Percentiles rank a stretch among this genome's conserved stretches.
phyloP scores from a whole-genome alignment of 345 rosid species.

The Populus simonii region DNA sequence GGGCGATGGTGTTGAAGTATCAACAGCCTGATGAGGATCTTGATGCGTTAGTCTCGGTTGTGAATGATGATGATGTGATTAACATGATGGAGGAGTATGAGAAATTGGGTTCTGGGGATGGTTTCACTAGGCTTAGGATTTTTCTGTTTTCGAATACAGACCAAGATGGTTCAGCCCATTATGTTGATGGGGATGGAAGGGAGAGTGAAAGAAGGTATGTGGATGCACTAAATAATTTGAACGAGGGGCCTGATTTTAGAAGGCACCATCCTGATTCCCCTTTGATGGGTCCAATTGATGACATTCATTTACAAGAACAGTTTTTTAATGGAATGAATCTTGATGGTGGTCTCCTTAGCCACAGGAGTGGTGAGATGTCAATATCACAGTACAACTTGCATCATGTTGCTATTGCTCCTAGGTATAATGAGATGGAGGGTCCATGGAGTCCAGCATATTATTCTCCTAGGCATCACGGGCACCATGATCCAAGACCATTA shows the following conservation, averaged over 20 bases:
- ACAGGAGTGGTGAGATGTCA: conserved; percentile 53
- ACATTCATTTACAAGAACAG: conserved; percentile 40
- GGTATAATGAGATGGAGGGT: conserved; percentile 74
- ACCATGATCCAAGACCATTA: conserved; percentile 61
- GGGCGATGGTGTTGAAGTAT: conserved; percentile 71
- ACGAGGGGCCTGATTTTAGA: conserved; percentile 62
- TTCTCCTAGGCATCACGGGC: conserved; percentile 87
- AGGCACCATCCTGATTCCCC: conserved; percentile 60
- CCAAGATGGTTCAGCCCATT: conserved; percentile 57
- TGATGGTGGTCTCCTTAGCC: conserved; percentile 57
- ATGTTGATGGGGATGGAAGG: conserved; percentile 73
- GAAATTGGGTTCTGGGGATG: conserved; percentile 82
- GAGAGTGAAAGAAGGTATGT: conserved; percentile 91
- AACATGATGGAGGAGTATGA: conserved; percentile 99
- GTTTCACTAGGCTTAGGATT: conserved; percentile 92
- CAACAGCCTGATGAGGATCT: conserved; percentile 99
- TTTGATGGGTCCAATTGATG: conserved; percentile 36
- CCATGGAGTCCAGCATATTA: conserved; percentile 70
- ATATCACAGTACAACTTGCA: conserved; percentile 54
- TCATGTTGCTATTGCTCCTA: conserved; percentile 53
- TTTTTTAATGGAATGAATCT: conserved; percentile 45
- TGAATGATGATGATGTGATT: conserved; percentile 86
- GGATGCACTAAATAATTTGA: conserved; percentile 85
- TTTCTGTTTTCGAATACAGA: conserved; percentile 74
- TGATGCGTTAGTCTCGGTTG: conserved; percentile 95